A percentile compares a stretch with the other conserved stretches of the same genome.
Conservation (phyloP, 108 stramenopile genomes). For the Nitzschia sp. region DNA sequence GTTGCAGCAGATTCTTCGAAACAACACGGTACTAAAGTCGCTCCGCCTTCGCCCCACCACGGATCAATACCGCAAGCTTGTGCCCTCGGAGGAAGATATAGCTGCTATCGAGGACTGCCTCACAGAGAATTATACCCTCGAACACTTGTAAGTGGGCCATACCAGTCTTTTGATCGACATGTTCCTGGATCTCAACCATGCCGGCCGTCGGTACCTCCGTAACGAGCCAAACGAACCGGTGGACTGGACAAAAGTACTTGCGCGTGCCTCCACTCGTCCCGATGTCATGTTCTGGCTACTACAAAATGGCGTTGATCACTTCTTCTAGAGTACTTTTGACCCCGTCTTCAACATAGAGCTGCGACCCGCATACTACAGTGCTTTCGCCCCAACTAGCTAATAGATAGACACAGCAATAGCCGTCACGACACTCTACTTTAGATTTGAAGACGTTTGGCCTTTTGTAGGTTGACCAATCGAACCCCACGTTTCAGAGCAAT, state of each 20-base stretch:
- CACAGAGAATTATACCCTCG: background rate
- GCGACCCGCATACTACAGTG: too few species aligned
- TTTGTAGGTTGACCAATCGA: conserved; percentile 76
- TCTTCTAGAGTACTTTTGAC: too few species aligned
- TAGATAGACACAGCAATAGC: too few species aligned
- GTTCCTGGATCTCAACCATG: background rate
- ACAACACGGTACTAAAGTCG: background rate
- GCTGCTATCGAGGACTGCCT: background rate
- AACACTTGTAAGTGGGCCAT: background rate
- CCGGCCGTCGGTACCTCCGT: background rate
- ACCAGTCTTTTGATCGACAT: background rate
- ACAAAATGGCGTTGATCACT: background rate
- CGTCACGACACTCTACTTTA: too few species aligned
- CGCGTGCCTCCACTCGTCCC: background rate
- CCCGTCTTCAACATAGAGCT: too few species aligned
- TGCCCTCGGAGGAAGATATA: background rate
- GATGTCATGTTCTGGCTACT: conserved; percentile 7
- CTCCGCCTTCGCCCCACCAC: background rate
- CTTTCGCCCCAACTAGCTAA: too few species aligned
- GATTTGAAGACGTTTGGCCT: conserved; percentile 72
- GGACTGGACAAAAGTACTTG: background rate
- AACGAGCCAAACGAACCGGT: background rate
- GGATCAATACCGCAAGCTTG: background rate
- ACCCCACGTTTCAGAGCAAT: conserved; percentile 89
- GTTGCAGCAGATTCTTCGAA: background rate